These are phyloP conservation scores for Arachnopeziza araneosa DNA, from an alignment of 2,329 filamentous ascomycete genomes.

Conservation along the genomic window DNA sequence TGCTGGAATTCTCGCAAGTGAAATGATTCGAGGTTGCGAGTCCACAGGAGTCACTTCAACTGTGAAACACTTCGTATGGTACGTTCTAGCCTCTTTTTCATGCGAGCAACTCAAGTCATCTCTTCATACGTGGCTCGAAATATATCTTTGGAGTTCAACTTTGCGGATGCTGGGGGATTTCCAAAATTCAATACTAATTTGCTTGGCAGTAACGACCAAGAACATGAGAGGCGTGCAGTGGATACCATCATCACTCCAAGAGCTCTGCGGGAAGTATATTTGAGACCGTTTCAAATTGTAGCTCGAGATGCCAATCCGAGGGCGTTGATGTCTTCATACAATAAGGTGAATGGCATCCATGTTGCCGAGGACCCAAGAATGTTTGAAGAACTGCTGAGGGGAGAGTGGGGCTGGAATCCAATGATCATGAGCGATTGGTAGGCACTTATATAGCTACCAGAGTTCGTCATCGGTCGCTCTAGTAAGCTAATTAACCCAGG, in stretches of 20 bases:
- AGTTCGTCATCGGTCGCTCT: not conserved
- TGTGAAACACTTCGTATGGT: conserved; percentile 53
- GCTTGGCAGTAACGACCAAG: conserved; percentile 47
- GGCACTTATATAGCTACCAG: not conserved
- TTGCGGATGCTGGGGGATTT: too few relatives aligned
- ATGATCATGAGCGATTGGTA: conserved; percentile 57
- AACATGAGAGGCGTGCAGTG: conserved; percentile 51
- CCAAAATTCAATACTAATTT: not conserved
- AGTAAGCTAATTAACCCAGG: not conserved
- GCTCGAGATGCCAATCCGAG: conserved; percentile 46
- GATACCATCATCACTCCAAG: conserved; percentile 50
- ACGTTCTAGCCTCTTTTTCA: not conserved
- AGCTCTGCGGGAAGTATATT: conserved; percentile 53
- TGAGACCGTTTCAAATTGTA: conserved; percentile 52
- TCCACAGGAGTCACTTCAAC: conserved; percentile 50
- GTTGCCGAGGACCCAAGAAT: conserved; percentile 49
- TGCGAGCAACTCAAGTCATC: not conserved
- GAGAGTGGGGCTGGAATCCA: conserved; percentile 54
- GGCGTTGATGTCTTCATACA: conserved; percentile 55
- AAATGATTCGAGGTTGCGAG: conserved; percentile 50
- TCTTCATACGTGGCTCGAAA: not conserved
- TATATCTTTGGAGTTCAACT: too few relatives aligned
- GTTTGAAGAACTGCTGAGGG: conserved; percentile 45
- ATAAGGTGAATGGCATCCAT: conserved; percentile 51
- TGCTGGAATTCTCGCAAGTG: conserved; percentile 48